Percentiles rank a stretch among this genome's conserved stretches.
Conservation (phyloP, 768 basidiomycete species). For the Inosperma sp. region DNA sequence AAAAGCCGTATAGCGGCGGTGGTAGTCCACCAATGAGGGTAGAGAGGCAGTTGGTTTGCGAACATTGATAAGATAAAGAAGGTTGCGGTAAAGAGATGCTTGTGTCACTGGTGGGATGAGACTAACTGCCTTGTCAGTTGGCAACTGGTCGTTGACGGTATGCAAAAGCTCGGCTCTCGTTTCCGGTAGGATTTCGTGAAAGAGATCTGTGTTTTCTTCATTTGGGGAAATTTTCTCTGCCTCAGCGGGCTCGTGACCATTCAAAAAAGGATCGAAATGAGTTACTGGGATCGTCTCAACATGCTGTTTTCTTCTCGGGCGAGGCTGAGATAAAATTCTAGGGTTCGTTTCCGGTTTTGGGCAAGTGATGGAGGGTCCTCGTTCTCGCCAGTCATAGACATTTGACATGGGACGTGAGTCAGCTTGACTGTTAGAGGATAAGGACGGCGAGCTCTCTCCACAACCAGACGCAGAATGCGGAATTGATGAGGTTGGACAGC, state of each 20-base stretch:
- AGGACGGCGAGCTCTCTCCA: too few species aligned
- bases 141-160: not conserved
- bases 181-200: conserved; percentile 7
- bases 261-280: not conserved
- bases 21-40: conserved; percentile 45
- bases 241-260: not conserved
- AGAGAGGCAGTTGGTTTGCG: conserved; percentile 29
- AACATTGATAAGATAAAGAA: conserved; percentile 36
- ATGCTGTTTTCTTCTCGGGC: not conserved
- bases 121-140: not conserved
- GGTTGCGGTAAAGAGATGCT: conserved; percentile 38
- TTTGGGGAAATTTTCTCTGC: not conserved
- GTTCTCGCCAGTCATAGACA: conserved; percentile 1
- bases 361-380: not conserved
- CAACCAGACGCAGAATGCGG: too few species aligned
- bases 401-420: not conserved
- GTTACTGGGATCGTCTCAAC: not conserved
- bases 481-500: too few species aligned
- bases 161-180: conserved; percentile 2
- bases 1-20: conserved; percentile 34
- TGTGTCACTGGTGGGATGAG: conserved; percentile 27
- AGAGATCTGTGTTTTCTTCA: not conserved
- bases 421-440: too few species aligned
- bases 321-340: not conserved
- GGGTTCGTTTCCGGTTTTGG: not conserved